These are phyloP conservation scores for Penicillium verrucosum DNA, from an alignment of 2,329 filamentous ascomycete genomes.

Conservation along the genomic window DNA sequence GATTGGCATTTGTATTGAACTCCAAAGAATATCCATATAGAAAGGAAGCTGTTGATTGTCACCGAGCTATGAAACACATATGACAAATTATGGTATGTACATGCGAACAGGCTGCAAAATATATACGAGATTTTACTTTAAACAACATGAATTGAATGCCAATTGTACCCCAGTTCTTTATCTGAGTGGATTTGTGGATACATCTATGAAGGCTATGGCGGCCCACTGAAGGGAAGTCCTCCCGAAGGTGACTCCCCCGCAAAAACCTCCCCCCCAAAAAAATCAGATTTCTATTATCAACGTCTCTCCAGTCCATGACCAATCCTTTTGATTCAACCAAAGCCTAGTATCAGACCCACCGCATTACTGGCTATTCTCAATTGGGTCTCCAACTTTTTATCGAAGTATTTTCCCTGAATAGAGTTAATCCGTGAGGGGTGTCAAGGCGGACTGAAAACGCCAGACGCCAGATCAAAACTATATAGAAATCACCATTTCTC, in stretches of 20 bases:
- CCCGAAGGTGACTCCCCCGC: conserved; percentile 24
- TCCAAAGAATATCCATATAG: not conserved
- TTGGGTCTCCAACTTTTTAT: conserved; percentile 23
- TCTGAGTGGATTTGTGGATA: conserved; percentile 2
- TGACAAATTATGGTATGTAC: no score
- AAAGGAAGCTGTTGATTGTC: not conserved
- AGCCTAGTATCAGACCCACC: not conserved
- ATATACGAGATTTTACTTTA: not conserved
- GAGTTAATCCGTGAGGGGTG: conserved; percentile 4
- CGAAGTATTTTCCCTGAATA: conserved; percentile 14
- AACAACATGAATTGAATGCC: not conserved
- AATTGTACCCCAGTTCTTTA: conserved; percentile 9
- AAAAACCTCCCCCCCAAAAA: conserved; percentile 13
- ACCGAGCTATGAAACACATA: not conserved
- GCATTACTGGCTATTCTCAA: conserved; percentile 14
- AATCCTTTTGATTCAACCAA: conserved; percentile 13
- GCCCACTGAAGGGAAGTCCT: conserved; percentile 31
- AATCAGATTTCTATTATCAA: conserved; percentile 22
- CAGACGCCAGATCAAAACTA: conserved; percentile 3
- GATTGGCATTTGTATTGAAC: not conserved
- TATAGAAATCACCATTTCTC: conserved; percentile 14
- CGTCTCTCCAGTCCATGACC: conserved; percentile 15
- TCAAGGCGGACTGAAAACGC: conserved; percentile 3
- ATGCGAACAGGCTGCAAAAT: not conserved
- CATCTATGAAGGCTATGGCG: not conserved